Percentiles rank a stretch among this genome's conserved stretches.
Evolutionary conservation across 2,329 filamentous ascomycete genomes (phyloP).

Genomic region (Bipolaris sorokiniana): DNA sequence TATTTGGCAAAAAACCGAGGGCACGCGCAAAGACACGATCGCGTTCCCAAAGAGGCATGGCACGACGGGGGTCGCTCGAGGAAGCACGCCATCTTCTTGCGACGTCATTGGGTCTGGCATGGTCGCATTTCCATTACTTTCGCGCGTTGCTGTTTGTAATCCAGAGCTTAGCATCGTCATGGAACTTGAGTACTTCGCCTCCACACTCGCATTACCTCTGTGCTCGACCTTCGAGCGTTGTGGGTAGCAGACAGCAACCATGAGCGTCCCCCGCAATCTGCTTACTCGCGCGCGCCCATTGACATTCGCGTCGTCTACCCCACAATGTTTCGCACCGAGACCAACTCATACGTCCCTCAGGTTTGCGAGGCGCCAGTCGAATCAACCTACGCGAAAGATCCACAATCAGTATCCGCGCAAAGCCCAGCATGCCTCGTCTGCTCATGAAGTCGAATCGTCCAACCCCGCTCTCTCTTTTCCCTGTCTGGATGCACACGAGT

Average conservation of each 20-base stretch:
- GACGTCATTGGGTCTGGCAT: conserved; percentile 32
- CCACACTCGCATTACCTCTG: conserved; percentile 14
- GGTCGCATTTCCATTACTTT: conserved; percentile 17
- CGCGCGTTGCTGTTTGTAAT: conserved; percentile 22
- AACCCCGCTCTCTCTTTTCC: conserved; percentile 52
- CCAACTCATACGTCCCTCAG: conserved; percentile 16
- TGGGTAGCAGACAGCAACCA: conserved; percentile 16
- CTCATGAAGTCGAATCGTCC: conserved; percentile 41
- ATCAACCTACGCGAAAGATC: conserved; percentile 32
- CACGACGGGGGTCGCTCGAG: conserved; percentile 15
- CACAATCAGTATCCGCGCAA: conserved; percentile 39
- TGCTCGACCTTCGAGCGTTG: conserved; percentile 4
- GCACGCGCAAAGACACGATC: not conserved
- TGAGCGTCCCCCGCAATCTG: conserved; percentile 42
- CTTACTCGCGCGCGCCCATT: conserved; percentile 31
- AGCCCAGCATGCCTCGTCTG: conserved; percentile 32
- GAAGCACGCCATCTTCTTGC: conserved; percentile 35
- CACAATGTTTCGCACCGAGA: conserved; percentile 13
- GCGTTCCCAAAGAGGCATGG: conserved; percentile 16
- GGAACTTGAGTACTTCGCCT: conserved; percentile 9
- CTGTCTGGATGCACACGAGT: conserved; percentile 52
- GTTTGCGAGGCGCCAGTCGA: conserved; percentile 29
- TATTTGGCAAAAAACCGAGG: not conserved
- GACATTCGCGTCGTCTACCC: conserved; percentile 16
- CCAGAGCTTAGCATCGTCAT: conserved; percentile 23